Percentiles rank a stretch among this genome's conserved stretches.
Conservation (phyloP, 176 grass and related monocot species). For the Oryza meridionalis region DNA sequence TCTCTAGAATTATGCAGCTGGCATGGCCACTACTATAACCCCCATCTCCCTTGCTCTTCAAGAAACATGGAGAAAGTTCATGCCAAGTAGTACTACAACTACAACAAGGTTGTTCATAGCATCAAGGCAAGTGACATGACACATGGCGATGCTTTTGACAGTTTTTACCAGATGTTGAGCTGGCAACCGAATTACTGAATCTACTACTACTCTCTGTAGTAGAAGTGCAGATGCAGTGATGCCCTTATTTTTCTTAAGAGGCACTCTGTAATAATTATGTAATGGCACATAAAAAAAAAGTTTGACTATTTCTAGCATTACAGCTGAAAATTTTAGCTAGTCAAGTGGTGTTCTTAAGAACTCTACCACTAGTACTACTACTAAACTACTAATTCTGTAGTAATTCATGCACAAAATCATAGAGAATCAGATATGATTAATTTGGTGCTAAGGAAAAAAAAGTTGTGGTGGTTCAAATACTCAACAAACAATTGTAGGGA, state of each 20-base stretch:
- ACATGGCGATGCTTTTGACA: neutral
- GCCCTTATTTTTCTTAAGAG: neutral
- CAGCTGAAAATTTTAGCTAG: neutral
- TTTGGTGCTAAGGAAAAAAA: neutral
- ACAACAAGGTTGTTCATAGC: neutral
- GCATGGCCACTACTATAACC: neutral
- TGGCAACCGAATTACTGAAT: neutral
- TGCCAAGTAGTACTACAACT: neutral
- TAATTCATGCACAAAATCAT: neutral
- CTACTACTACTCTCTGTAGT: neutral
- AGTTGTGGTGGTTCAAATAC: neutral
- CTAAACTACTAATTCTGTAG: too few relatives aligned
- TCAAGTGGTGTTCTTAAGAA: neutral
- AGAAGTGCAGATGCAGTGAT: too few relatives aligned
- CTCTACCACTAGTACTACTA: neutral
- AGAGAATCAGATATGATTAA: neutral
- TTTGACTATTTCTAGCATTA: neutral
- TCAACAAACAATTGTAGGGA: neutral
- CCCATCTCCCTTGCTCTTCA: constrained; percentile 28
- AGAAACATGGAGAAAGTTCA: constrained; percentile 17
- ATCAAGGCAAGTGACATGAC: constrained; percentile 3
- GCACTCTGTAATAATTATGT: neutral
- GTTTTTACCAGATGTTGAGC: neutral
- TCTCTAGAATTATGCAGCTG: constrained; percentile 24
- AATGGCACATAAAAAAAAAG: neutral